Conservation (phyloP, 139 green algal species). For the Protoeuglena noctilucae region DNA sequence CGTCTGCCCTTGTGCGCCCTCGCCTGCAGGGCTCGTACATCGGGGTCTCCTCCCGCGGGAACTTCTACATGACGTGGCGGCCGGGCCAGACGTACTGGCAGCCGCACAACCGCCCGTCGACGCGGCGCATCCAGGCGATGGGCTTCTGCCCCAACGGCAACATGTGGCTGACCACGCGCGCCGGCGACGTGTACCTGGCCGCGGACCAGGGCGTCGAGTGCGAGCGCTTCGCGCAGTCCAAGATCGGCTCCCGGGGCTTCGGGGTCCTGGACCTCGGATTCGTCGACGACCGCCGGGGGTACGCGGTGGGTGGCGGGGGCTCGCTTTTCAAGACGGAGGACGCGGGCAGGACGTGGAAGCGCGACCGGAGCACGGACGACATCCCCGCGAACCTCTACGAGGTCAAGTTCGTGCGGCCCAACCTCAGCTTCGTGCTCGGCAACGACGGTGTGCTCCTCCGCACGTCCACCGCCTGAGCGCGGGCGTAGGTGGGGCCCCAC, state of each 20-base stretch:
- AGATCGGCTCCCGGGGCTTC: conserved; percentile 78
- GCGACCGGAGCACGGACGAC: conserved; percentile 62
- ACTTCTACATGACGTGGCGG: conserved; percentile 99
- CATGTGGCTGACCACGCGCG: conserved; percentile 85
- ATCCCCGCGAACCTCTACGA: conserved; percentile 94
- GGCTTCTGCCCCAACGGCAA: conserved; percentile 61
- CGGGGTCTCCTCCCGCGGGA: conserved; percentile 79
- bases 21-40: conserved; percentile 95
- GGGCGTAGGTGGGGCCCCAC: too few species aligned
- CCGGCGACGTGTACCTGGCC: conserved; percentile 68
- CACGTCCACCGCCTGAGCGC: too few species aligned
- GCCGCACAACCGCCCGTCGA: conserved; percentile 79
- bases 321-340: conserved; percentile 79
- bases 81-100: conserved; percentile 78
- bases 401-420: conserved; percentile 60
- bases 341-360: conserved; percentile 83
- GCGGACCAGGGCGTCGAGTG: conserved; percentile 18
- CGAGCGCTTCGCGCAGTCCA: conserved; percentile 56
- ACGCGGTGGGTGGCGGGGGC: conserved; percentile 78
- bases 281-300: conserved; percentile 39
- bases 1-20: too few species aligned
- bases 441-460: conserved; percentile 82
- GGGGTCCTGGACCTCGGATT: conserved; percentile 88
- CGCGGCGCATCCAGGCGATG: conserved; percentile 92
- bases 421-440: conserved; percentile 81